Evolutionary conservation across 768 basidiomycete species (phyloP), one percentile per base, ranked within the genome.

Genomic region (Lactifluus subvellereus): DNA sequence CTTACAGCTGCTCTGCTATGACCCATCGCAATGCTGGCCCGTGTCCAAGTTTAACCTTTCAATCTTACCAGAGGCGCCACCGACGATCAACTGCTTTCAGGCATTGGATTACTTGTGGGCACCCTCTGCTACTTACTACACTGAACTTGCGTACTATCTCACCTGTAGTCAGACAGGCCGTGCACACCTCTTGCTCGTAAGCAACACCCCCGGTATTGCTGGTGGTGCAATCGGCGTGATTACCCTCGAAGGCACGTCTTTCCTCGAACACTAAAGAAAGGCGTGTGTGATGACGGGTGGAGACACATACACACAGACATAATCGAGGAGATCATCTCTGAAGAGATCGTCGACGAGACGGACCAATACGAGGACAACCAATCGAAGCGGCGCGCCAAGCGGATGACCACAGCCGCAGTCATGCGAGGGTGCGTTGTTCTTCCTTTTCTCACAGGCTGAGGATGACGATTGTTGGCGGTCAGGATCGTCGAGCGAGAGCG

Each of bases 321-420:
- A 66, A 90, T 91, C 61, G 89, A 91, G 82, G 94, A 96, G 80
- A 97, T 98, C 65, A 91, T 98, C 20, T 87, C 89, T 0, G 94
- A 97, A 75, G 95, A 97, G 72, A 96, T 97, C 58, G 89, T 96
- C 35, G 94, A 96, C 69, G 94, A 97, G 74, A 96, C 94, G 2
- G 94, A 97, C 74, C 81, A 86, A 32, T 95, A 89, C 68, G 86
- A 91, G 67, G 91, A 93, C 68, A 97, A 96, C 70, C 85, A 85
- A 53, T 86, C 84, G 56, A 94, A 94, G 71, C 81, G 80, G 62
- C 77, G 79, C 8, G 94, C 90, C 0, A 85, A 81, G 66, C 79
- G 94, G 14, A 73, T 81, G 62, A 87, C 86, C 13, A 91, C 86
- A 13, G 82, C 88, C 8, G 82, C 83, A 8, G 80, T 92, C 43